phyloP scores from a whole-genome alignment of 305 asterid genomes.

The Nicotiana rustica region DNA sequence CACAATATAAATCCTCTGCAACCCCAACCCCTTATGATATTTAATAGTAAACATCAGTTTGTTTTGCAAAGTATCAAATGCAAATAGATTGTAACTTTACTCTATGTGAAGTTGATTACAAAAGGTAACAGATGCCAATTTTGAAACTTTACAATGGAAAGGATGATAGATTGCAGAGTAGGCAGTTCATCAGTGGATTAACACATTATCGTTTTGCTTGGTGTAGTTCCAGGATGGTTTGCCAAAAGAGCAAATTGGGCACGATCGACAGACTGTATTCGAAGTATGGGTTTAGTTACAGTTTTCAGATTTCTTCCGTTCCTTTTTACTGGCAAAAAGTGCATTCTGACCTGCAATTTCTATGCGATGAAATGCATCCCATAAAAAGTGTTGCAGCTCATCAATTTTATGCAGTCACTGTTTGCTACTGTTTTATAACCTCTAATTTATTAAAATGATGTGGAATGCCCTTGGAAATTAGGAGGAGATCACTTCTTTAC shows the following conservation, averaged over 20 bases:
- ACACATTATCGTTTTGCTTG: slow-evolving; percentile 20
- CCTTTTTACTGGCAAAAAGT: slow-evolving; percentile 2
- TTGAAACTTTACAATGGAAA: slow-evolving; percentile 16
- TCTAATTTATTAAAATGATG: slow-evolving; percentile 25
- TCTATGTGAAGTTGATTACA: slow-evolving; percentile 7
- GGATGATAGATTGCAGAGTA: not conserved
- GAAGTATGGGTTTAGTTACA: slow-evolving; percentile 54
- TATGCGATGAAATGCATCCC: not conserved
- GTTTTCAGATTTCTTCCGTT: not conserved
- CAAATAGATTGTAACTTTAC: not conserved
- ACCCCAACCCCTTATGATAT: not conserved
- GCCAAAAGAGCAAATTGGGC: slow-evolving; percentile 60
- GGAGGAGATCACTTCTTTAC: slow-evolving; percentile 75
- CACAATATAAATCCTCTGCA: not conserved
- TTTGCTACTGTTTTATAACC: not conserved
- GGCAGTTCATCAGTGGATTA: slow-evolving; percentile 4
- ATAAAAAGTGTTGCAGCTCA: slow-evolving; percentile 21
- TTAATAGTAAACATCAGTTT: not conserved
- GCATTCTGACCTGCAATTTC: slow-evolving; percentile 19
- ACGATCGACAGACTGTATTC: slow-evolving; percentile 50
- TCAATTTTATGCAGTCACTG: not conserved
- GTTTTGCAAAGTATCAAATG: not conserved
- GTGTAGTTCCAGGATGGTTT: slow-evolving; percentile 58
- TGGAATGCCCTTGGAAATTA: slow-evolving; percentile 43
- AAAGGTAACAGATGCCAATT: not conserved